These are phyloP conservation scores for Silybum marianum DNA, from an alignment of 129 eudicot species.

Conservation along the genomic window DNA sequence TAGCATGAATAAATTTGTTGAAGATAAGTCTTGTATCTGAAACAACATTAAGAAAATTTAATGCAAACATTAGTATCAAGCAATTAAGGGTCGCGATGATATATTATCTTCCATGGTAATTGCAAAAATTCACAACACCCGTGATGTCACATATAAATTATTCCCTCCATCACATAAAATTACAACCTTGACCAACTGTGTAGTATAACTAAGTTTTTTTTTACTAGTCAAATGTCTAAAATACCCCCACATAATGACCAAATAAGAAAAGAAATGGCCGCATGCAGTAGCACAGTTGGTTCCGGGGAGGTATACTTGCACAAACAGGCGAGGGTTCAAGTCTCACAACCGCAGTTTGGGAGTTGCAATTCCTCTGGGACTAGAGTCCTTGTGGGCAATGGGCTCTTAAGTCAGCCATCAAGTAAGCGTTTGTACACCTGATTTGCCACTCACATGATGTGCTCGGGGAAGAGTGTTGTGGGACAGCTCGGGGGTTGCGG, in stretches of 20 bases:
- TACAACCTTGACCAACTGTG: not conserved
- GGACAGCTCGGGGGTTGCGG: not conserved
- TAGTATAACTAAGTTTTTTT: not conserved
- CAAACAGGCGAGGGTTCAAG: not conserved
- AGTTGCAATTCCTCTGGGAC: not conserved
- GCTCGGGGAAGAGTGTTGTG: not conserved
- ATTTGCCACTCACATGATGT: not conserved
- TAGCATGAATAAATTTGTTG: not conserved
- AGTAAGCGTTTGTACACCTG: not conserved
- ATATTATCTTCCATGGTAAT: not conserved
- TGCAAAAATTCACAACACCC: not conserved
- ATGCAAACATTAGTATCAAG: not conserved
- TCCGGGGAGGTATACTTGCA: not conserved
- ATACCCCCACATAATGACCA: not conserved
- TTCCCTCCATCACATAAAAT: not conserved
- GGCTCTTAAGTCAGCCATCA: not conserved
- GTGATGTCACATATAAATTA: not conserved
- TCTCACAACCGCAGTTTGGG: not conserved
- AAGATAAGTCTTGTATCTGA: conserved; percentile 8
- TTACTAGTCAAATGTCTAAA: conserved; percentile 4
- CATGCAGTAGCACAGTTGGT: not conserved
- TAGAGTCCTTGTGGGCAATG: not conserved
- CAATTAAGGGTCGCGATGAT: not conserved
- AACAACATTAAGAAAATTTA: not conserved
- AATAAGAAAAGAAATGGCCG: not conserved